Conservation (phyloP, 106 monocot genomes). For the Dendrobium chrysotoxum region DNA sequence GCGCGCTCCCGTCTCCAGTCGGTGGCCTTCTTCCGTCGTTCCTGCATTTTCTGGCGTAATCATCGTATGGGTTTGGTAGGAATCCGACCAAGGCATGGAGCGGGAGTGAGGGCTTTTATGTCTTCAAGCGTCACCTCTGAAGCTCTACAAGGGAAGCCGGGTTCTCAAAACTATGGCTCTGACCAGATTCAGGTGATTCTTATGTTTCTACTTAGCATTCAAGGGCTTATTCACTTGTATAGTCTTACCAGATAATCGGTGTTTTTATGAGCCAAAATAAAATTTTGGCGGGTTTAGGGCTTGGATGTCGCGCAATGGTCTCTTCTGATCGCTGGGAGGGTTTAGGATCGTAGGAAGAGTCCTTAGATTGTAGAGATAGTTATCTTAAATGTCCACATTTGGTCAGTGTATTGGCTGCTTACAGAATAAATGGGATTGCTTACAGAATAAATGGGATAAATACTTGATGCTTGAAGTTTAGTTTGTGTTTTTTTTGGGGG, state of each 20-base stretch:
- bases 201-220: neutral
- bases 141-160: conserved; percentile 32
- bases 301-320: neutral
- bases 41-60: conserved; percentile 11
- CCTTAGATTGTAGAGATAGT: neutral
- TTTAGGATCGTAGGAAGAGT: neutral
- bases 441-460: neutral
- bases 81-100: conserved; percentile 6
- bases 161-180: conserved; percentile 37
- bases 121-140: conserved; percentile 37
- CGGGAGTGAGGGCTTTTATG: conserved; percentile 47
- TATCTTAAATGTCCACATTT: neutral
- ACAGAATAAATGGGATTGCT: no score
- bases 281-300: conserved; percentile 2
- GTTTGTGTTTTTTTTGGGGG: no score
- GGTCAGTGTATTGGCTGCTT: neutral
- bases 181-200: conserved; percentile 63
- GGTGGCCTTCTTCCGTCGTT: conserved; percentile 2
- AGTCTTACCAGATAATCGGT: neutral
- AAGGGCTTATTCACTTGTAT: neutral
- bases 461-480: neutral
- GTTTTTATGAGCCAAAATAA: neutral
- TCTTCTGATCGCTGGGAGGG: neutral
- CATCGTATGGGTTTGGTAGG: conserved; percentile 15
- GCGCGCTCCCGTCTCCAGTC: conserved; percentile 7